phyloP scores from a whole-genome alignment of 257 asterid genomes.

The Scutellaria baicalensis region DNA sequence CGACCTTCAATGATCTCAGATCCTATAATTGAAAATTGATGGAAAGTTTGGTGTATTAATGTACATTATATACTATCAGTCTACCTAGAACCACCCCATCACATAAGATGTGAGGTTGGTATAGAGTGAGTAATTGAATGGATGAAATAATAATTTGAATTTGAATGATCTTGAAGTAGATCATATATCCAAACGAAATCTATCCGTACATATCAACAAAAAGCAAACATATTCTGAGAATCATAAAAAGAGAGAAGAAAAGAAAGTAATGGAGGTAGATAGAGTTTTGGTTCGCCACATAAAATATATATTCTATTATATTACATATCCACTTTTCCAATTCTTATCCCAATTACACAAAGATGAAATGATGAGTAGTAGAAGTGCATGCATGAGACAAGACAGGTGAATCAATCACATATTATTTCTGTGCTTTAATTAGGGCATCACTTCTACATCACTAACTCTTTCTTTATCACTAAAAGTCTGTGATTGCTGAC shows the following conservation, averaged over 20 bases:
- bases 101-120: no score
- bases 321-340: background rate
- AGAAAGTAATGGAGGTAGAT: background rate
- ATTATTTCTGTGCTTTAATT: slow-evolving; percentile 9
- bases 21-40: no score
- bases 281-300: slow-evolving; percentile 23
- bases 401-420: slow-evolving; percentile 20
- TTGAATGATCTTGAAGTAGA: no score
- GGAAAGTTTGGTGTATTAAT: no score
- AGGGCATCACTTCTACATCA: slow-evolving; percentile 25
- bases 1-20: no score
- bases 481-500: slow-evolving; percentile 18
- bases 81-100: no score
- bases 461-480: slow-evolving; percentile 9
- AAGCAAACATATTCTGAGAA: no score
- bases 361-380: background rate
- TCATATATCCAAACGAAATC: no score
- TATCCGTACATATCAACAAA: background rate
- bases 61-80: no score
- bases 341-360: background rate
- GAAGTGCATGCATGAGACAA: slow-evolving; percentile 20
- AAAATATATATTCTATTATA: no score
- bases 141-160: no score
- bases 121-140: no score
- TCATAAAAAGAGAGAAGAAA: background rate